Evolutionary conservation across 257 asterid species (phyloP).

Genomic region (Rhazya stricta): DNA sequence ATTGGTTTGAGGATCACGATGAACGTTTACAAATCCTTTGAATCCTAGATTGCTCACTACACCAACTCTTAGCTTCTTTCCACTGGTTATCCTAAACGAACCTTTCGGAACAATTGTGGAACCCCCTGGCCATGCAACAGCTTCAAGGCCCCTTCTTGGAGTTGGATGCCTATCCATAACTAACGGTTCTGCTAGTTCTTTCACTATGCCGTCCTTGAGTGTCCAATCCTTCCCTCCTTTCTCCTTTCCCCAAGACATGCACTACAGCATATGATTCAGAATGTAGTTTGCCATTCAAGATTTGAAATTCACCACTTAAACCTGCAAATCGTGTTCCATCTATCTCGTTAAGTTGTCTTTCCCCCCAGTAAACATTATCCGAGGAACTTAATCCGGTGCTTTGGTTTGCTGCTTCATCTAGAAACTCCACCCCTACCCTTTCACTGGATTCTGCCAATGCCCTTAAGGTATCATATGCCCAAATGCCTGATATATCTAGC

Average conservation of each 20-base stretch:
- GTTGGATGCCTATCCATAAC: conserved; percentile 22
- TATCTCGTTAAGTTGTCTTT: conserved; percentile 2
- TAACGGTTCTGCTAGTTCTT: conserved; percentile 4
- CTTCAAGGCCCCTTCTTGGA: conserved; percentile 13
- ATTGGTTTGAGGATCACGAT: conserved; percentile 20
- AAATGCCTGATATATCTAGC: conserved; percentile 22
- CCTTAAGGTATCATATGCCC: conserved; percentile 45
- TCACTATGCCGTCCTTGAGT: conserved; percentile 22
- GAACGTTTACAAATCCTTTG: conserved; percentile 16
- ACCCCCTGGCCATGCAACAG: conserved; percentile 21
- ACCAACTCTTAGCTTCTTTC: conserved; percentile 26
- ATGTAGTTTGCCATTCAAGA: conserved; percentile 24
- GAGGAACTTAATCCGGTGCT: neutral
- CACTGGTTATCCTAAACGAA: neutral
- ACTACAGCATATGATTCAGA: conserved; percentile 26
- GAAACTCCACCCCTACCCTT: conserved; percentile 6
- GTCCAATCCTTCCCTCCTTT: conserved; percentile 41
- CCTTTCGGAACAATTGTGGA: conserved; percentile 21
- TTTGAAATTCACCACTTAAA: conserved; percentile 25
- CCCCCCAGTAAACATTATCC: neutral
- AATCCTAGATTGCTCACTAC: conserved; percentile 20
- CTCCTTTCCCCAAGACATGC: conserved; percentile 35
- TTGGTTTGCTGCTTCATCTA: neutral
- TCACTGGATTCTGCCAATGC: conserved; percentile 31
- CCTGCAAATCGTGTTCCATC: conserved; percentile 14